These are phyloP conservation scores for Pistacia atlantica DNA, from an alignment of 345 rosid genomes.

Conservation along the genomic window DNA sequence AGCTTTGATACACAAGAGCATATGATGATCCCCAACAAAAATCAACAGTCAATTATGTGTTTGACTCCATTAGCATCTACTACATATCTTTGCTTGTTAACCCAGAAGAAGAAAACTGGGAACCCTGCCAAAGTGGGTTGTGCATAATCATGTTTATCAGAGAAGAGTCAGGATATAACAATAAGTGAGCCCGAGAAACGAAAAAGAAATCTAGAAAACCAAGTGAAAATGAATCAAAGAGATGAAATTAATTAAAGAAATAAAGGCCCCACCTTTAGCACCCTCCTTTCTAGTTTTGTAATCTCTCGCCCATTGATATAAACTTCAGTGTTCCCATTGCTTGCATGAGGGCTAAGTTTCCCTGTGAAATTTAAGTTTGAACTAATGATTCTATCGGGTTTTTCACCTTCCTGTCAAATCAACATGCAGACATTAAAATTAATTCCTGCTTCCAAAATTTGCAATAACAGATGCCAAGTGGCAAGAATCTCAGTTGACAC, in stretches of 20 bases:
- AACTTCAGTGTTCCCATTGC: constrained; percentile 90
- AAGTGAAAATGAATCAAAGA: not conserved
- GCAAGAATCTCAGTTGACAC: constrained; percentile 17
- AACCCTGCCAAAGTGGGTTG: not conserved
- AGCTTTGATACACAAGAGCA: not conserved
- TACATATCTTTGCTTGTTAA: not conserved
- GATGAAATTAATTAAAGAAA: not conserved
- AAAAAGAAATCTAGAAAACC: not conserved
- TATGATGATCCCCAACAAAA: not conserved
- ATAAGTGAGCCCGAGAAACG: not conserved
- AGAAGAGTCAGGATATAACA: not conserved
- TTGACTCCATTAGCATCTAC: not conserved
- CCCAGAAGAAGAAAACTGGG: not conserved
- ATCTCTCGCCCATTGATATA: constrained; percentile 92
- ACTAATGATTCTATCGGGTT: constrained; percentile 78
- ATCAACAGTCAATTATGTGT: not conserved
- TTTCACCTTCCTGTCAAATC: constrained; percentile 87
- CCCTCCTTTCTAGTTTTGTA: constrained; percentile 80
- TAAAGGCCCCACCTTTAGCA: constrained; percentile 61
- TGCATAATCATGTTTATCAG: not conserved
- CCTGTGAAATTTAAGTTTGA: constrained; percentile 90
- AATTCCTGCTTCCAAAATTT: not conserved
- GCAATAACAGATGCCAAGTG: constrained; percentile 7
- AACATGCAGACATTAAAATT: constrained; percentile 16
- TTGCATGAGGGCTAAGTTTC: constrained; percentile 71